Evolutionary conservation across 1,139 yeast genomes (phyloP), one percentile per base, ranked within the genome.

Genomic region (Pichia sp.): DNA sequence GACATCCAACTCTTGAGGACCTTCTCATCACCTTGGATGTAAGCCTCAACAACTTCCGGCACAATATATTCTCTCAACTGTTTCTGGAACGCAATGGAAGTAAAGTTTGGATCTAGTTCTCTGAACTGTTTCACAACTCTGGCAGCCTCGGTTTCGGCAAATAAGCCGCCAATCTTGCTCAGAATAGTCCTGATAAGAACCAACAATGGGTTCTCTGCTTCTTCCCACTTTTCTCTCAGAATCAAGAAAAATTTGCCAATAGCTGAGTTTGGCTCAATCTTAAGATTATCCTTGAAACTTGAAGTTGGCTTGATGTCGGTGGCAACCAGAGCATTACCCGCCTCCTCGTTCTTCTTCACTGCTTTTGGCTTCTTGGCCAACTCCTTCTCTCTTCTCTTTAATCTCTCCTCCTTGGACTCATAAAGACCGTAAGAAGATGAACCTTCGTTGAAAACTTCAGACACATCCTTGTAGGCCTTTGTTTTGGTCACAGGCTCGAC

Each of bases 121-220:
- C 83, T 87, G 75, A 95, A 90, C 70, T 87, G 84, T 62, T 87
- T 85, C 60, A 89, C 78, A 31, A 92, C 99, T 70, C 87, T 86
- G 36, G 97, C 98, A 61, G 90, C 85, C 74, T 95, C 99, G 46
- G 98, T 95, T 73, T 95, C 99, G 30, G 95, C 93, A 67, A 95
- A 93, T 65, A 90, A 82, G 4, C 96, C 91, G 52, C 95, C 86
- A 55, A 93, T 75, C 67, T 89, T 87, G 67, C 86, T 92, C 45
- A 87, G 69, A 43, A 95, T 75, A 20, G 95, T 87, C 74, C 99
- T 84, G 54, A 93, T 72, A 49, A 88, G 74, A 20, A 95, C 83
- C 60, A 95, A 81, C 64, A 95, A 76, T 6, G 97, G 97, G 71
- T 95, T 95, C 66, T 93, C 99, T 55, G 93, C 85, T 69, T 95